phyloP scores from a whole-genome alignment of 1,284 basidiomycete species.

The Marasmius sp. region DNA sequence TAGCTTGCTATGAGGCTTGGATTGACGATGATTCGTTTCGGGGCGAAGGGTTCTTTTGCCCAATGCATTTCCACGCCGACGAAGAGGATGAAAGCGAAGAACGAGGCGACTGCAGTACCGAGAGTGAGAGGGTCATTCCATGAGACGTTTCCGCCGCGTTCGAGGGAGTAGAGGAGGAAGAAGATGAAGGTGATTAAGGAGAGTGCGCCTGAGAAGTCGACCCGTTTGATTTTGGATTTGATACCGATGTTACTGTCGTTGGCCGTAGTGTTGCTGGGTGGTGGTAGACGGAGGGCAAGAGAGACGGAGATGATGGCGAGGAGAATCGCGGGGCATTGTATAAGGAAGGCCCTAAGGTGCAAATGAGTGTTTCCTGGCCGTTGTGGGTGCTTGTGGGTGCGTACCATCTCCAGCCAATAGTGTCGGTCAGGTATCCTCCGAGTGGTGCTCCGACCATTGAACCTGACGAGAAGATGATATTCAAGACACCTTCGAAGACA shows the following conservation, averaged over 20 bases:
- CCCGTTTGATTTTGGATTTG: conserved; percentile 47
- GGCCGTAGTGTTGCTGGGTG: conserved; percentile 19
- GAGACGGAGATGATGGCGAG: conserved; percentile 52
- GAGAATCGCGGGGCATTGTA: conserved; percentile 56
- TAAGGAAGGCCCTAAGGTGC: conserved; percentile 50
- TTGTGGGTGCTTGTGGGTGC: conserved; percentile 4
- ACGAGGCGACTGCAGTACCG: conserved; percentile 30
- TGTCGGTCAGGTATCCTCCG: conserved; percentile 58
- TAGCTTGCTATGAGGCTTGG: conserved; percentile 51
- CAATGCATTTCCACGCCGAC: conserved; percentile 41
- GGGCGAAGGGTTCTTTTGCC: conserved; percentile 60
- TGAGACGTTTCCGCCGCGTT: conserved; percentile 56
- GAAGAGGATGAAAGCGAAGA: conserved; percentile 30
- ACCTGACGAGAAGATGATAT: conserved; percentile 56
- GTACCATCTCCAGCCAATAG: conserved; percentile 65
- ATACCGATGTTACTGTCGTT: conserved; percentile 29
- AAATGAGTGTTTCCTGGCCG: not conserved
- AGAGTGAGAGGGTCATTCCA: conserved; percentile 46
- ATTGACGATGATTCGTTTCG: conserved; percentile 50
- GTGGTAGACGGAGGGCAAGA: conserved; percentile 49
- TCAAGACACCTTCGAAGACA: conserved; percentile 42
- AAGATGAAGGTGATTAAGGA: conserved; percentile 52
- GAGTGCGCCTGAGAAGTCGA: conserved; percentile 59
- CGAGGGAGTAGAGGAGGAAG: conserved; percentile 54
- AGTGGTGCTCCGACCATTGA: conserved; percentile 57